These are phyloP conservation scores for Hanseniaspora clermontiae DNA, from an alignment of 805 yeast species.

Conservation along the genomic window DNA sequence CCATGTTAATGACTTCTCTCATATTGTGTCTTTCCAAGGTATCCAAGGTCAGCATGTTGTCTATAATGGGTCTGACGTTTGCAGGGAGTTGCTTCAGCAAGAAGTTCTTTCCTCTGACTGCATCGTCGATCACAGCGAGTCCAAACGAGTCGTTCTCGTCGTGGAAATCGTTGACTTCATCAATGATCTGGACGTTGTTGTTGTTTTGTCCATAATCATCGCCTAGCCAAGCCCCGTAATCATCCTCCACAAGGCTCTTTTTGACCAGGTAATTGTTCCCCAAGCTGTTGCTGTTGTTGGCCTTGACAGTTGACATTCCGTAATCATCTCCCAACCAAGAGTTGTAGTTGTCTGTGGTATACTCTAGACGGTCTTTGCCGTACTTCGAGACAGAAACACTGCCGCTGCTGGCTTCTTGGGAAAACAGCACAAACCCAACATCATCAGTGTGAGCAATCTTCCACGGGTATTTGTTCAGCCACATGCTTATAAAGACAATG, in stretches of 20 bases:
- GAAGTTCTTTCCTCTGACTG: constrained; percentile 9
- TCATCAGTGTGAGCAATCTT: constrained; percentile 73
- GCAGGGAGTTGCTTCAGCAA: constrained; percentile 9
- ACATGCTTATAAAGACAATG: constrained; percentile 83
- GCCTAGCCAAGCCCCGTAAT: constrained; percentile 11
- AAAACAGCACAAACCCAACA: constrained; percentile 52
- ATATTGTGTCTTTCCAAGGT: constrained; percentile 10
- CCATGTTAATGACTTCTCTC: constrained; percentile 9
- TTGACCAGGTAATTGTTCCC: neutral
- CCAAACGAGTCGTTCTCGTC: constrained; percentile 11
- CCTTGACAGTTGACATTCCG: constrained; percentile 37
- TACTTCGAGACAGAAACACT: neutral
- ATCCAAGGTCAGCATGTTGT: constrained; percentile 4
- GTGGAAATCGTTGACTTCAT: neutral
- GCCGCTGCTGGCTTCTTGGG: constrained; percentile 29
- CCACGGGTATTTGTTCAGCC: constrained; percentile 86
- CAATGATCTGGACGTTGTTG: constrained; percentile 10
- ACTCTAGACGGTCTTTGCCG: neutral
- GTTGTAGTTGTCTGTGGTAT: constrained; percentile 49
- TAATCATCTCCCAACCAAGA: constrained; percentile 43
- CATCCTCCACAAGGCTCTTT: neutral
- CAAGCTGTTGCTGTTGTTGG: neutral
- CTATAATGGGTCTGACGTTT: constrained; percentile 4
- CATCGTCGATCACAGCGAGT: constrained; percentile 1
- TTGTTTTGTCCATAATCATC: constrained; percentile 13